A percentile compares a stretch with the other conserved stretches of the same genome.
Evolutionary conservation across 768 basidiomycete genomes (phyloP).

Genomic region (Phaeolepiota aurea): DNA sequence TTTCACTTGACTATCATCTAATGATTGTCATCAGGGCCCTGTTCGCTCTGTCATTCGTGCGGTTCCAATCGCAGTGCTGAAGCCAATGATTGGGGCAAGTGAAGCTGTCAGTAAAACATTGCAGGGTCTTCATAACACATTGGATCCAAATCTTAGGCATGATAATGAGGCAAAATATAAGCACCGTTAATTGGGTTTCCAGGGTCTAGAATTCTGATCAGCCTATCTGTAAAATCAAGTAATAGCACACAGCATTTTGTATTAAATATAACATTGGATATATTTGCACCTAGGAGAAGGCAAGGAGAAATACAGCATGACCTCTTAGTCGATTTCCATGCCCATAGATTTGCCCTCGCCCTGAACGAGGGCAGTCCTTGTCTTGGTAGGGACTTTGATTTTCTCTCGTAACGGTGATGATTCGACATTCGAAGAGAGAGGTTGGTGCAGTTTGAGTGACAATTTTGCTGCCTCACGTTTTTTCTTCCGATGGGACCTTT

Average conservation of each 20-base stretch:
- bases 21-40: constrained; percentile 54
- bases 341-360: constrained; percentile 86
- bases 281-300: constrained; percentile 1
- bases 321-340: constrained; percentile 72
- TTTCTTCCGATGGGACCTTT: constrained; percentile 66
- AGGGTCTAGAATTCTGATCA: not conserved
- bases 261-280: constrained; percentile 3
- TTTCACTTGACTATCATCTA: not conserved
- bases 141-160: constrained; percentile 76
- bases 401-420: constrained; percentile 60
- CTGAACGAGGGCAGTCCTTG: constrained; percentile 65
- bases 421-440: constrained; percentile 36
- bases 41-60: constrained; percentile 93
- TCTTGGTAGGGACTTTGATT: constrained; percentile 61
- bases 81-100: constrained; percentile 96
- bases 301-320: not conserved
- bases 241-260: constrained; percentile 5
- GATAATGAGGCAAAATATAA: constrained; percentile 96
- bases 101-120: constrained; percentile 96
- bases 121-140: constrained; percentile 84
- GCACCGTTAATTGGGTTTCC: constrained; percentile 37
- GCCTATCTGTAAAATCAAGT: not conserved
- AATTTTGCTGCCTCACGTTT: constrained; percentile 46
- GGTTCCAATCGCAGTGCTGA: constrained; percentile 93
- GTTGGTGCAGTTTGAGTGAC: constrained; percentile 61